Conservation (phyloP, 129 eudicot species). For the Lactuca saligna region DNA sequence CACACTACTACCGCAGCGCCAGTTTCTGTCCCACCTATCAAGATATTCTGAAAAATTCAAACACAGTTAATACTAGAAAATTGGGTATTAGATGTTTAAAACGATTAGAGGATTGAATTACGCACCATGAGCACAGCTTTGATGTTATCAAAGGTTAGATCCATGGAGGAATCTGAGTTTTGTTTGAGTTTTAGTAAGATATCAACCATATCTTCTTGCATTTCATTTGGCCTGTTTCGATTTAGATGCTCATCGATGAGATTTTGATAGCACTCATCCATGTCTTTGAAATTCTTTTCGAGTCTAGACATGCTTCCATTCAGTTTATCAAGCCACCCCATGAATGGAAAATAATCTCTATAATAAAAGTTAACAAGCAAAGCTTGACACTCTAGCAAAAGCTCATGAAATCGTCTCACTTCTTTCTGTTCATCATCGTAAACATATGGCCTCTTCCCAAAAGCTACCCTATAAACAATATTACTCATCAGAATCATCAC, state of each 20-base stretch:
- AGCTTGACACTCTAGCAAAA: slow-evolving; percentile 24
- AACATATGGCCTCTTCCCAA: slow-evolving; percentile 23
- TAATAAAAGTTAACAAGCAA: slow-evolving; percentile 23
- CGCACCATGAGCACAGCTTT: slow-evolving; percentile 46
- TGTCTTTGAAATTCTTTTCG: slow-evolving; percentile 22
- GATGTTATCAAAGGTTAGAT: slow-evolving; percentile 39
- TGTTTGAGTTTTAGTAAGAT: slow-evolving; percentile 32
- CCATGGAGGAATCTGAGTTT: slow-evolving; percentile 15
- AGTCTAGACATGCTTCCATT: slow-evolving; percentile 33
- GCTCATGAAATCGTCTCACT: slow-evolving; percentile 15
- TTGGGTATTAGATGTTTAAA: background rate
- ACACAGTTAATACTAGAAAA: background rate
- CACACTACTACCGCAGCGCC: slow-evolving; percentile 38
- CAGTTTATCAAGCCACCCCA: slow-evolving; percentile 46
- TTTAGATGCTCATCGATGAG: slow-evolving; percentile 35
- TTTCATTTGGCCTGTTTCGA: background rate
- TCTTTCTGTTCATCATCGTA: slow-evolving; percentile 7
- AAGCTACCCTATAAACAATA: slow-evolving; percentile 30
- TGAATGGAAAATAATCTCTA: slow-evolving; percentile 38
- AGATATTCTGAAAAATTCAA: slow-evolving; percentile 30
- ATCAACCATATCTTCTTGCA: slow-evolving; percentile 33
- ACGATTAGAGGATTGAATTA: background rate
- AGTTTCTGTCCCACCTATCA: slow-evolving; percentile 49
- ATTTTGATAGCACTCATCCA: slow-evolving; percentile 39
- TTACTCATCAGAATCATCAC: slow-evolving; percentile 28